These are phyloP conservation scores for Mycena amicta DNA, from an alignment of 768 basidiomycete species.

Conservation along the genomic window DNA sequence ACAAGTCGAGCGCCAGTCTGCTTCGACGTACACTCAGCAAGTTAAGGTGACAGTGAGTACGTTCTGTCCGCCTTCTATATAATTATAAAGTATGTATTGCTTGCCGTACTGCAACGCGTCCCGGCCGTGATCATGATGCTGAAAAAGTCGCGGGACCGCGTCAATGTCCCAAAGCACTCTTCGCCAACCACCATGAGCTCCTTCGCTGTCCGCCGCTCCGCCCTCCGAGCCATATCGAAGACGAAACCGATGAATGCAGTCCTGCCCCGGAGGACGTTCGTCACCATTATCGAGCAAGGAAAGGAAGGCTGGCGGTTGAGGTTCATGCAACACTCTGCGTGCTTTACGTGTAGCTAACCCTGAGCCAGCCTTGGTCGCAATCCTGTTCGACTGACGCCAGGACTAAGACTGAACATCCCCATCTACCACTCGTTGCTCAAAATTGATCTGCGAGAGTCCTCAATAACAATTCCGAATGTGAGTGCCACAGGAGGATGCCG, in stretches of 20 bases:
- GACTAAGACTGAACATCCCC: constrained; percentile 49
- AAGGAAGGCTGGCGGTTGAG: constrained; percentile 55
- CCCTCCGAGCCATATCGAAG: constrained; percentile 11
- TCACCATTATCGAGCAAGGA: constrained; percentile 56
- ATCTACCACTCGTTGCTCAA: constrained; percentile 45
- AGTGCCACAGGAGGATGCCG: constrained; percentile 9
- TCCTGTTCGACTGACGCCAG: constrained; percentile 47
- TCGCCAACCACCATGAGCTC: constrained; percentile 10
- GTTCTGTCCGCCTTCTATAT: no score
- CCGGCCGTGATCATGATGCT: neutral
- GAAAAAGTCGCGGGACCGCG: neutral
- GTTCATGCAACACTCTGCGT: constrained; percentile 22
- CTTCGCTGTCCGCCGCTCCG: constrained; percentile 12
- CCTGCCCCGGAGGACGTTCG: constrained; percentile 33
- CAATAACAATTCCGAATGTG: constrained; percentile 48
- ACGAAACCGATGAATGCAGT: neutral
- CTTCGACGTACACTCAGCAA: no score
- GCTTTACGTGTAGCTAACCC: neutral
- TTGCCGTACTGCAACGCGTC: neutral
- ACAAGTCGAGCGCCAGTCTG: no score
- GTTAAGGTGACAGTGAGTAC: no score
- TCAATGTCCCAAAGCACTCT: neutral
- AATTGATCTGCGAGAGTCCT: constrained; percentile 52
- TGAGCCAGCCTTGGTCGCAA: constrained; percentile 43
- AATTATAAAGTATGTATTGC: no score